Percentiles rank a stretch among this genome's conserved stretches.
Evolutionary conservation across 2,329 filamentous ascomycete species (phyloP).

Genomic region (Trichophaea hybrida): DNA sequence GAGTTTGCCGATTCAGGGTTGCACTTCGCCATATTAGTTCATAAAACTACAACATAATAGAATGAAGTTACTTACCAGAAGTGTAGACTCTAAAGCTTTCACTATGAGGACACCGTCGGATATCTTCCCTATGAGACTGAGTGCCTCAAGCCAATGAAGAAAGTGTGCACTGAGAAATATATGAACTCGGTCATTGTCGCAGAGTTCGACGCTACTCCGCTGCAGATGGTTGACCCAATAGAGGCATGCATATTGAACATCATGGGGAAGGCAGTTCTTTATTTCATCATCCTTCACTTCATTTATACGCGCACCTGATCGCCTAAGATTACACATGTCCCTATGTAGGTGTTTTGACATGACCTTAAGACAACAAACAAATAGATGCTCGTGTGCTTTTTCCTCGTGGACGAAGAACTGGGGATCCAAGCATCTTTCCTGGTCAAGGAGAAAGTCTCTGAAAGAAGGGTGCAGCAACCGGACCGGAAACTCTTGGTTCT

Average conservation of each 20-base stretch:
- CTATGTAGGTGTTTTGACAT: constrained; percentile 11
- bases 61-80: not conserved
- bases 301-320: constrained; percentile 8
- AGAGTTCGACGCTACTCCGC: not conserved
- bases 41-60: not conserved
- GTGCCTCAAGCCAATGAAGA: constrained; percentile 22
- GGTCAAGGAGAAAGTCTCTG: constrained; percentile 26
- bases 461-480: constrained; percentile 18
- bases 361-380: constrained; percentile 15
- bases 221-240: constrained; percentile 22
- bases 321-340: constrained; percentile 21
- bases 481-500: constrained; percentile 21
- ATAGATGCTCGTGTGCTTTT: constrained; percentile 16
- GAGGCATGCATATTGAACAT: constrained; percentile 13
- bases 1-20: not conserved
- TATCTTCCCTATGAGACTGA: constrained; percentile 15
- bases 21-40: not conserved
- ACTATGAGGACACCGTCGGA: not conserved
- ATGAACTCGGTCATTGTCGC: constrained; percentile 4
- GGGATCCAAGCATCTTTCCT: constrained; percentile 3
- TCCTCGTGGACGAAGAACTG: constrained; percentile 19
- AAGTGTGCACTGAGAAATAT: constrained; percentile 15
- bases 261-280: constrained; percentile 12
- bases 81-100: not conserved
- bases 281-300: constrained; percentile 9